These are phyloP conservation scores for Epichloe aotearoae DNA, from an alignment of 2,329 filamentous ascomycete species.

Conservation along the genomic window DNA sequence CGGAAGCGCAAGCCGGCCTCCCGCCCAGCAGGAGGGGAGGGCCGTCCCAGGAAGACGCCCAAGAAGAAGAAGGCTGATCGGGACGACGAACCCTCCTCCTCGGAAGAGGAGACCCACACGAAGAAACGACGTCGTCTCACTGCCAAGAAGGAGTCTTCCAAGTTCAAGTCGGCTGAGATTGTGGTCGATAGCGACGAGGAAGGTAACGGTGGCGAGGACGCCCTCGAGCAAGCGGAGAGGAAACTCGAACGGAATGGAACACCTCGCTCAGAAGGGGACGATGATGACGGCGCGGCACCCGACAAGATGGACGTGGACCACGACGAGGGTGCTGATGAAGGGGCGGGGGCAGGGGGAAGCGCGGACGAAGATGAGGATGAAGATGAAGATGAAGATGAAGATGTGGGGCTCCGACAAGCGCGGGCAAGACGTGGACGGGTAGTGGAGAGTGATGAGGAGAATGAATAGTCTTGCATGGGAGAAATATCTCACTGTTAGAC, in stretches of 20 bases:
- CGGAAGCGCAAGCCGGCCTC: slow-evolving; percentile 52
- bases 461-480: background rate
- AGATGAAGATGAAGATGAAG: slow-evolving; percentile 32
- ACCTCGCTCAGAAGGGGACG: slow-evolving; percentile 22
- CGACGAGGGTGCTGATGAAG: slow-evolving; percentile 10
- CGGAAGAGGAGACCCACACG: slow-evolving; percentile 30
- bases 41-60: slow-evolving; percentile 26
- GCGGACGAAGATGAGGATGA: slow-evolving; percentile 12
- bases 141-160: slow-evolving; percentile 37
- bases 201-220: slow-evolving; percentile 26
- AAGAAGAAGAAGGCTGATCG: slow-evolving; percentile 42
- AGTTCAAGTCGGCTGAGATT: slow-evolving; percentile 79
- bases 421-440: slow-evolving; percentile 37
- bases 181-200: slow-evolving; percentile 61
- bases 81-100: slow-evolving; percentile 30
- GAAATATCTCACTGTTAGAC: background rate
- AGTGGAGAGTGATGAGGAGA: slow-evolving; percentile 21
- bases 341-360: slow-evolving; percentile 9
- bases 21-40: slow-evolving; percentile 24
- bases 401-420: slow-evolving; percentile 25
- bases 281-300: slow-evolving; percentile 23
- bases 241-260: slow-evolving; percentile 25
- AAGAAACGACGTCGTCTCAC: slow-evolving; percentile 50
- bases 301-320: slow-evolving; percentile 43
- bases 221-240: slow-evolving; percentile 32